phyloP scores from a whole-genome alignment of 129 eudicot species.

The Saussurea involucrata region DNA sequence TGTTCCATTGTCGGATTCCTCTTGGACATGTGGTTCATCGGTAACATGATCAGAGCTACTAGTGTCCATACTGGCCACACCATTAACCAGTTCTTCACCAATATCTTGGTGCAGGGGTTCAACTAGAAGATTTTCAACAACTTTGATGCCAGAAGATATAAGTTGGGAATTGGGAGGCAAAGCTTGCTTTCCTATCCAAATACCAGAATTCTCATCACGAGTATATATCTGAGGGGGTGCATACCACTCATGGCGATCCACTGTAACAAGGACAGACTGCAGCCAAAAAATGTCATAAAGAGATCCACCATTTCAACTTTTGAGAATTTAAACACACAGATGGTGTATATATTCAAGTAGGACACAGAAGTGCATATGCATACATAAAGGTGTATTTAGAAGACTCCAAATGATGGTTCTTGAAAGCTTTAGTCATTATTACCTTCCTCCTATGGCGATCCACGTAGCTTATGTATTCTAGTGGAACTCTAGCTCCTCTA shows the following conservation, averaged over 20 bases:
- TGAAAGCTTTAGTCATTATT: constrained; percentile 9
- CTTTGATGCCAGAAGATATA: constrained; percentile 31
- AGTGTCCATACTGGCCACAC: constrained; percentile 48
- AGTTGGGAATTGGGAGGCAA: constrained; percentile 46
- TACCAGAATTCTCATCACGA: constrained; percentile 80
- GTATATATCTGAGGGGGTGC: constrained; percentile 83
- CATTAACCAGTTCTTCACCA: constrained; percentile 39
- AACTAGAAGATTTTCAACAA: constrained; percentile 21
- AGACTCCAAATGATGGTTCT: not conserved
- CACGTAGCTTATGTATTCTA: constrained; percentile 71
- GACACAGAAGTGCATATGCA: not conserved
- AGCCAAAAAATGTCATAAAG: constrained; percentile 9
- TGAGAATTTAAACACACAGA: not conserved
- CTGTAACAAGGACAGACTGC: constrained; percentile 91
- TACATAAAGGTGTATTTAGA: not conserved
- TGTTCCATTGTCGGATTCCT: constrained; percentile 51
- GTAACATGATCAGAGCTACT: constrained; percentile 43
- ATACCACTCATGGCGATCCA: constrained; percentile 95
- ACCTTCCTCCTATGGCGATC: constrained; percentile 96
- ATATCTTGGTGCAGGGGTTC: constrained; percentile 44
- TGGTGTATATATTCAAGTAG: not conserved
- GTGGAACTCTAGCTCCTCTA: constrained; percentile 85
- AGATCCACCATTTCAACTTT: not conserved
- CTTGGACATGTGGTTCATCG: constrained; percentile 37
- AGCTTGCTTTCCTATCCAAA: constrained; percentile 65